Percentiles rank a stretch among this genome's conserved stretches.
phyloP scores from a whole-genome alignment of 805 yeast species.

The Metschnikowia koreensis region DNA sequence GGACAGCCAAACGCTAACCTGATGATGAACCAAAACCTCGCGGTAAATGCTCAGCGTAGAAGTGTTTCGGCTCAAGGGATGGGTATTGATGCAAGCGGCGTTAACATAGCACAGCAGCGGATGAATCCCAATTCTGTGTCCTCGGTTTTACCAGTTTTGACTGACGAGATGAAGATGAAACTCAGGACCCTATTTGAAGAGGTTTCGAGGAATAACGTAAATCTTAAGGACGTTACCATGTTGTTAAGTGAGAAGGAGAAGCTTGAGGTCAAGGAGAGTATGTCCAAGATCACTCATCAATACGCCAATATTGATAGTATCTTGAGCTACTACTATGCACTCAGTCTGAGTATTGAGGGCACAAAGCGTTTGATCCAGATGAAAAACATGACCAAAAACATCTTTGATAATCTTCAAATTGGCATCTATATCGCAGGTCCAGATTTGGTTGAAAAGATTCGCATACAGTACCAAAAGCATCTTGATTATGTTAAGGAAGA shows the following conservation, averaged over 20 bases:
- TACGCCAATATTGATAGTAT: conserved; percentile 70
- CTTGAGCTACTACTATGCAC: conserved; percentile 72
- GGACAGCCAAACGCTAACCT: conserved; percentile 4
- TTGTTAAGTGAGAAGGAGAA: conserved; percentile 64
- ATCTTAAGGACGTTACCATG: conserved; percentile 63
- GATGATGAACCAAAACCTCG: conserved; percentile 1
- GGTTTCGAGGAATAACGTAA: conserved; percentile 63
- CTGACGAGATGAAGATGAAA: conserved; percentile 61
- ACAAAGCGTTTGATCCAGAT: conserved; percentile 75
- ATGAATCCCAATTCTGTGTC: conserved; percentile 5
- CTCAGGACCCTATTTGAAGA: conserved; percentile 67
- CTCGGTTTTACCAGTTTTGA: conserved; percentile 33
- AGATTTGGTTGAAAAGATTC: conserved; percentile 66
- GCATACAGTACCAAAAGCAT: conserved; percentile 70
- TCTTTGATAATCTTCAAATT: conserved; percentile 64
- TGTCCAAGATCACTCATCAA: conserved; percentile 55
- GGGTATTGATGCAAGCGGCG: not conserved
- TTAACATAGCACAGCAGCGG: conserved; percentile 1
- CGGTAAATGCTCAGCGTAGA: conserved; percentile 1
- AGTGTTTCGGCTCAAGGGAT: conserved; percentile 1
- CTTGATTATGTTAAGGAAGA: conserved; percentile 73
- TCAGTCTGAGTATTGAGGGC: conserved; percentile 73
- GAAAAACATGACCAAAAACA: conserved; percentile 74
- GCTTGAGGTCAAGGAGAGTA: conserved; percentile 52
- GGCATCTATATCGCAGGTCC: conserved; percentile 71